Evolutionary conservation across 306 rosid species (phyloP).

Genomic region (Citrullus colocynthis): DNA sequence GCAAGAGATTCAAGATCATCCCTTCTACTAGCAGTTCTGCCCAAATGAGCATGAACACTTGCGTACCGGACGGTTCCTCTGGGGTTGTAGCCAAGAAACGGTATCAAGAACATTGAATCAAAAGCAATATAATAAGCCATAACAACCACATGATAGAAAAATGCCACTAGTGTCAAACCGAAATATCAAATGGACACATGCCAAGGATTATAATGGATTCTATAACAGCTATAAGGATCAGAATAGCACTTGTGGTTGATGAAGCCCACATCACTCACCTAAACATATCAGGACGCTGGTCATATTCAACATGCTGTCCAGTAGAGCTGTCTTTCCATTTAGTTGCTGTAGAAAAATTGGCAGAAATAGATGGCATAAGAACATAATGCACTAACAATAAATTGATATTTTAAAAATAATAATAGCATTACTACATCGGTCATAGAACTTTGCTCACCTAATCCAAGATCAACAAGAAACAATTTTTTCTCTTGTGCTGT

Average conservation of each 20-base stretch:
- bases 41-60: constrained; percentile 92
- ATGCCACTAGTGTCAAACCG: not conserved
- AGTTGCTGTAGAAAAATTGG: constrained; percentile 44
- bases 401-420: not conserved
- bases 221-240: not conserved
- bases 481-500: constrained; percentile 83
- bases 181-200: not conserved
- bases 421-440: not conserved
- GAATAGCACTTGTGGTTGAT: not conserved
- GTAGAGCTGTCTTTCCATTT: constrained; percentile 77
- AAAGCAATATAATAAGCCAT: not conserved
- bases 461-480: constrained; percentile 91
- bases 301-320: constrained; percentile 84
- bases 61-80: constrained; percentile 98
- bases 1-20: constrained; percentile 97
- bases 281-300: constrained; percentile 95
- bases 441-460: constrained; percentile 37
- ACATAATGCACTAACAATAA: not conserved
- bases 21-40: constrained; percentile 95
- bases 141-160: not conserved
- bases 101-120: not conserved
- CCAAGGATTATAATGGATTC: not conserved
- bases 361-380: constrained; percentile 4
- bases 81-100: not conserved
- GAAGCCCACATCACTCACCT: constrained; percentile 30